phyloP scores from a whole-genome alignment of 352 stramenopile species.

The Phytophthora sp. region DNA sequence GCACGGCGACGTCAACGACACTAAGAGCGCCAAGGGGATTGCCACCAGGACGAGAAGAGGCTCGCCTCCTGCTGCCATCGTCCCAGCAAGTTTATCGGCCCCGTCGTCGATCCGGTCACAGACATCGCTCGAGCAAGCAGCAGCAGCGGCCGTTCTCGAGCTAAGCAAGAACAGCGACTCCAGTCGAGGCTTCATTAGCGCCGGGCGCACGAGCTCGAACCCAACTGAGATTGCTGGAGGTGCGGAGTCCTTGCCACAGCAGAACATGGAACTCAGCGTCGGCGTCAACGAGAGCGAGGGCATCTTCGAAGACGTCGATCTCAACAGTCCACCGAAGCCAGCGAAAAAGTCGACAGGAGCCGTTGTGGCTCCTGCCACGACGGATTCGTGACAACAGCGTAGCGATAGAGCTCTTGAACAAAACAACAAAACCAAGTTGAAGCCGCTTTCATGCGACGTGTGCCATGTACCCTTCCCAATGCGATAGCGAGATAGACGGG shows the following conservation, averaged over 20 bases:
- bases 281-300: conserved; percentile 59
- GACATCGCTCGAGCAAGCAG: conserved; percentile 15
- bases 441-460: conserved; percentile 25
- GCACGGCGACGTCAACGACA: conserved; percentile 28
- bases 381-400: not conserved
- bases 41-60: conserved; percentile 19
- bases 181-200: not conserved
- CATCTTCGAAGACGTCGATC: conserved; percentile 49
- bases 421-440: too few species aligned
- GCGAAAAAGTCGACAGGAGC: conserved; percentile 7
- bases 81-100: conserved; percentile 18
- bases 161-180: conserved; percentile 12
- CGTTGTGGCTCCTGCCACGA: conserved; percentile 1
- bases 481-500: conserved; percentile 14
- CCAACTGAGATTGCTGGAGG: conserved; percentile 2
- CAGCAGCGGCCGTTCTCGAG: conserved; percentile 11
- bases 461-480: conserved; percentile 20
- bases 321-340: conserved; percentile 19
- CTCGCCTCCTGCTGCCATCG: conserved; percentile 12
- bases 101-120: conserved; percentile 20
- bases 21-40: conserved; percentile 11
- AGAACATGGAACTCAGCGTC: conserved; percentile 16
- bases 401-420: not conserved
- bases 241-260: not conserved
- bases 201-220: not conserved